Evolutionary conservation across 2,329 filamentous ascomycete genomes (phyloP).

Genomic region (Lachnellula subtilissima): DNA sequence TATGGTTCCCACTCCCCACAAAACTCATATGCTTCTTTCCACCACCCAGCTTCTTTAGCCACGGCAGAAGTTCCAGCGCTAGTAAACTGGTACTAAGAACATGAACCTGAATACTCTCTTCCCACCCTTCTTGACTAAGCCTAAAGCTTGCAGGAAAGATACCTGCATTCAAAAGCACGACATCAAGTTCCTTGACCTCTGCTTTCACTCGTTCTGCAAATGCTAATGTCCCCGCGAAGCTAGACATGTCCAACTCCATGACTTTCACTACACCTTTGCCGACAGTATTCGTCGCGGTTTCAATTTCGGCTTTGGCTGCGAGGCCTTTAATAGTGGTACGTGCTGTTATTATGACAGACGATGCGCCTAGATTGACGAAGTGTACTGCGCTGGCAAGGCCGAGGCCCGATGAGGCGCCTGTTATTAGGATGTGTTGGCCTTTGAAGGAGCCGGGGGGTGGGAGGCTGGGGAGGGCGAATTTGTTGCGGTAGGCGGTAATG

Average conservation of each 20-base stretch:
- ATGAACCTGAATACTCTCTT: slow-evolving; percentile 53
- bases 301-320: slow-evolving; percentile 35
- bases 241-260: slow-evolving; percentile 25
- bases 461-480: slow-evolving; percentile 22
- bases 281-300: slow-evolving; percentile 20
- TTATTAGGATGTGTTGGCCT: slow-evolving; percentile 36
- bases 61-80: slow-evolving; percentile 46
- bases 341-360: slow-evolving; percentile 37
- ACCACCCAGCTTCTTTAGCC: slow-evolving; percentile 36
- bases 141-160: slow-evolving; percentile 15
- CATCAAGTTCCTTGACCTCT: slow-evolving; percentile 25
- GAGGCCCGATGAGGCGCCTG: slow-evolving; percentile 39
- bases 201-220: slow-evolving; percentile 22
- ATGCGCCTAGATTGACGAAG: slow-evolving; percentile 37
- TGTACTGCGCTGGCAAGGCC: slow-evolving; percentile 38
- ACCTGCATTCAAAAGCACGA: slow-evolving; percentile 31
- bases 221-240: slow-evolving; percentile 17
- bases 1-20: slow-evolving; percentile 22
- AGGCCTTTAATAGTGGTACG: slow-evolving; percentile 35
- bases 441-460: slow-evolving; percentile 23
- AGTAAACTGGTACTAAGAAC: slow-evolving; percentile 51
- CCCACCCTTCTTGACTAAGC: slow-evolving; percentile 39
- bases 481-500: slow-evolving; percentile 22
- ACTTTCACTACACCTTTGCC: slow-evolving; percentile 20
- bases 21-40: slow-evolving; percentile 23